phyloP scores from a whole-genome alignment of 2,329 filamentous ascomycete genomes.

The Berkeleyomyces rouxiae region DNA sequence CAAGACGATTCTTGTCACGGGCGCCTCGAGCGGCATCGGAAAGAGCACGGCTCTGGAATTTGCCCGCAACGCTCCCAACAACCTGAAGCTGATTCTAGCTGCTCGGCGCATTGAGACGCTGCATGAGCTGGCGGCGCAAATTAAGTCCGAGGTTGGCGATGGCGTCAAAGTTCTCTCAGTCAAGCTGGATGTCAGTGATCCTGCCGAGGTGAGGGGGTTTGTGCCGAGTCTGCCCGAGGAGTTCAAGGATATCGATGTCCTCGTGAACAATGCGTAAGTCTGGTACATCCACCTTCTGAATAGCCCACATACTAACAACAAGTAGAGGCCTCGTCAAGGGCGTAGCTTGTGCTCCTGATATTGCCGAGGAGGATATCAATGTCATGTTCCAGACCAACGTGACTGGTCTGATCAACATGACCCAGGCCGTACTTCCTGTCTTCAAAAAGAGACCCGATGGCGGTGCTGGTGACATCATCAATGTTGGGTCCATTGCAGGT shows the following conservation, averaged over 20 bases:
- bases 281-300: neutral
- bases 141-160: conserved; percentile 56
- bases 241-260: conserved; percentile 68
- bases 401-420: conserved; percentile 89
- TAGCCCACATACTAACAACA: conserved; percentile 13
- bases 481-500: conserved; percentile 77
- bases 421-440: conserved; percentile 71
- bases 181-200: conserved; percentile 72
- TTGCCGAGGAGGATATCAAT: conserved; percentile 65
- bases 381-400: conserved; percentile 90
- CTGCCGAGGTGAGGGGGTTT: conserved; percentile 56
- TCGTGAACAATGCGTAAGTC: conserved; percentile 90
- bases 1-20: conserved; percentile 86
- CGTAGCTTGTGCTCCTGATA: conserved; percentile 69
- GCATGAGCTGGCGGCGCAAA: conserved; percentile 58
- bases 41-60: conserved; percentile 76
- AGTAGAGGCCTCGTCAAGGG: conserved; percentile 72
- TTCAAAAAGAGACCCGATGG: conserved; percentile 62
- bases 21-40: conserved; percentile 86
- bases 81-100: conserved; percentile 71
- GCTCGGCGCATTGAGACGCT: conserved; percentile 72
- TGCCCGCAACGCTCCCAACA: conserved; percentile 62
- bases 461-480: conserved; percentile 84
- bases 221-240: conserved; percentile 59
- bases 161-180: conserved; percentile 71